Evolutionary conservation across 2,329 filamentous ascomycete genomes (phyloP).

Genomic region (Zasmidium citrigriseum): DNA sequence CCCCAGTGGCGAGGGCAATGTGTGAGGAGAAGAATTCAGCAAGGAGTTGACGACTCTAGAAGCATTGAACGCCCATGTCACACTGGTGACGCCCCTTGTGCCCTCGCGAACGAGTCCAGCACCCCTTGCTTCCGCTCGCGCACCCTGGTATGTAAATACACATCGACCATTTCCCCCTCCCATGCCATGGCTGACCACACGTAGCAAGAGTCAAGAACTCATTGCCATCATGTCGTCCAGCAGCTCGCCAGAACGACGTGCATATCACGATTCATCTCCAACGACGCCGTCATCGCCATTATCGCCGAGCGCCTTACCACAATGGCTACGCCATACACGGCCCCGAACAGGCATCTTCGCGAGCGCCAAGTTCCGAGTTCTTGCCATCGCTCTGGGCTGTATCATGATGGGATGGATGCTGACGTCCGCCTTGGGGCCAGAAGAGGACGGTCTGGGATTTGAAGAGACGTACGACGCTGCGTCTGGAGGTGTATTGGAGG

Average conservation of each 20-base stretch:
- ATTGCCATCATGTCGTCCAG: conserved; percentile 23
- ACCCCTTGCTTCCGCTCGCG: not conserved
- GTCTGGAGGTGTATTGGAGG: conserved; percentile 24
- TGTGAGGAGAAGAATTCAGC: not conserved
- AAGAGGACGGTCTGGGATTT: conserved; percentile 6
- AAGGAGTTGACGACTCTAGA: not conserved
- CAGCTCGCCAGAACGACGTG: conserved; percentile 19
- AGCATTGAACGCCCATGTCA: not conserved
- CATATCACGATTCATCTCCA: conserved; percentile 28
- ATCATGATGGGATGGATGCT: conserved; percentile 35
- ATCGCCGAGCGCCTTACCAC: conserved; percentile 27
- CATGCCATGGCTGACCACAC: not conserved
- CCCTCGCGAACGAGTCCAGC: not conserved
- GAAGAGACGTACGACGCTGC: conserved; percentile 18
- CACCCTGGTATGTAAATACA: conserved; percentile 6
- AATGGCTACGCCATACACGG: conserved; percentile 29
- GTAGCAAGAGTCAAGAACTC: not conserved
- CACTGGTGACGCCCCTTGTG: not conserved
- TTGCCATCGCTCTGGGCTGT: conserved; percentile 26
- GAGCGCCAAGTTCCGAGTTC: conserved; percentile 26
- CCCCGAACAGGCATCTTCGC: conserved; percentile 16
- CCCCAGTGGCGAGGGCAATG: not conserved
- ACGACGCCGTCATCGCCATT: conserved; percentile 25
- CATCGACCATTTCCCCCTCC: not conserved
- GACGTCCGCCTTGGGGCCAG: conserved; percentile 29